Conservation (phyloP, 2,329 filamentous ascomycete species). For the Chaetomiaceae sp. region DNA sequence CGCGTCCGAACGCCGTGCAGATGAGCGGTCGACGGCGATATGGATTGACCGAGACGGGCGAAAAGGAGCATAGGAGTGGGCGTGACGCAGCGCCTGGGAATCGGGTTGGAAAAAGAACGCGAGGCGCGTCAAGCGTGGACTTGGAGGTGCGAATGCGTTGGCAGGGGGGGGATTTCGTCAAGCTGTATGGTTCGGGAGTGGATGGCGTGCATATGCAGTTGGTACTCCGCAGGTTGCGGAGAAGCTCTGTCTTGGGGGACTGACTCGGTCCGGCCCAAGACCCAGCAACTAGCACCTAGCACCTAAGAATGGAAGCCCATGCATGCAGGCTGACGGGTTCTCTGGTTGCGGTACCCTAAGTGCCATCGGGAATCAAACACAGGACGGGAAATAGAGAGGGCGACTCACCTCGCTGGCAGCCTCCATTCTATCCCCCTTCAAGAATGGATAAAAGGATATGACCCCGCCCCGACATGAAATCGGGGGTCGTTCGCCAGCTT, state of each 20-base stretch:
- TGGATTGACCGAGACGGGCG: neutral
- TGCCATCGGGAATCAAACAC: too few species aligned
- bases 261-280: slow-evolving; percentile 1
- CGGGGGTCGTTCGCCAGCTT: too few species aligned
- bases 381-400: too few species aligned
- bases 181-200: neutral
- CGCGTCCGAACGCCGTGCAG: too few species aligned
- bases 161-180: neutral
- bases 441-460: too few species aligned
- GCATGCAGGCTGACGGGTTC: neutral
- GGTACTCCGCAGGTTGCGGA: neutral
- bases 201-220: slow-evolving; percentile 1
- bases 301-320: too few species aligned
- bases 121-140: slow-evolving; percentile 3
- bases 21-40: too few species aligned
- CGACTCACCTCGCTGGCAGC: too few species aligned
- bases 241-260: too few species aligned
- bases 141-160: neutral
- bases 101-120: neutral
- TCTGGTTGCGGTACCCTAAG: neutral
- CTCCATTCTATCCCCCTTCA: too few species aligned
- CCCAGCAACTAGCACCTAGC: too few species aligned
- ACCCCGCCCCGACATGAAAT: too few species aligned
- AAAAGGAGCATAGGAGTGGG: neutral
- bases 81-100: neutral